Evolutionary conservation across 2,329 filamentous ascomycete species (phyloP).

Genomic region (Diaporthe citriasiana): DNA sequence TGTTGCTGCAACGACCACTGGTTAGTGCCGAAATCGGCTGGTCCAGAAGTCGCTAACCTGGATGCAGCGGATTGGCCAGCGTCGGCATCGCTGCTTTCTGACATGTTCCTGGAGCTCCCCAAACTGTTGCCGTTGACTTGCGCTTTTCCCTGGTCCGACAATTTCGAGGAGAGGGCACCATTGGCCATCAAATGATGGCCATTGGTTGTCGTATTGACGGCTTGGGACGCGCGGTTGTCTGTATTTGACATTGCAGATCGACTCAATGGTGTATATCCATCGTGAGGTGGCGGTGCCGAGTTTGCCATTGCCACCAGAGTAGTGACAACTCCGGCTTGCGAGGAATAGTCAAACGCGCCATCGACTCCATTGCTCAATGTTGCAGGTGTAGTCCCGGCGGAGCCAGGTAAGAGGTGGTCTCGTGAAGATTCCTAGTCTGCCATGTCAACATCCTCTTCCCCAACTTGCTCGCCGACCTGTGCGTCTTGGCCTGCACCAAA

Average conservation of each 20-base stretch:
- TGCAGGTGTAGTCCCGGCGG: neutral
- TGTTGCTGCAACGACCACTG: slow-evolving; percentile 11
- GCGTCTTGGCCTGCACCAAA: slow-evolving; percentile 52
- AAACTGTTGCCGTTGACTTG: neutral
- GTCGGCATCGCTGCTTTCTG: neutral
- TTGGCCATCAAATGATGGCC: neutral
- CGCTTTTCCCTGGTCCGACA: neutral
- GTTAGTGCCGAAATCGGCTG: neutral
- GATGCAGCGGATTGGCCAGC: neutral
- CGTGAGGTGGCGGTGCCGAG: neutral
- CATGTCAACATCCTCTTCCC: slow-evolving; percentile 54
- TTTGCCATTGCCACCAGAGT: neutral
- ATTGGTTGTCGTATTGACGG: neutral
- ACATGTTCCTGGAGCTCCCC: neutral
- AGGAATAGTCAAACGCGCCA: neutral
- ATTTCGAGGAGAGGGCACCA: neutral
- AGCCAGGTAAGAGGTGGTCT: neutral
- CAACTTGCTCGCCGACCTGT: slow-evolving; percentile 37
- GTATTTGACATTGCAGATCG: neutral
- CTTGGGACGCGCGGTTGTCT: neutral
- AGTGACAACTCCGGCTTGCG: neutral
- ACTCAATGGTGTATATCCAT: too few relatives aligned
- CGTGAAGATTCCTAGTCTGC: slow-evolving; percentile 48
- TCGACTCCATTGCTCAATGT: too few relatives aligned
- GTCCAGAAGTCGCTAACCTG: neutral